Evolutionary conservation across 2,329 filamentous ascomycete species (phyloP), one percentile per base, ranked within the genome.

Genomic region (Aspergillus sp.): DNA sequence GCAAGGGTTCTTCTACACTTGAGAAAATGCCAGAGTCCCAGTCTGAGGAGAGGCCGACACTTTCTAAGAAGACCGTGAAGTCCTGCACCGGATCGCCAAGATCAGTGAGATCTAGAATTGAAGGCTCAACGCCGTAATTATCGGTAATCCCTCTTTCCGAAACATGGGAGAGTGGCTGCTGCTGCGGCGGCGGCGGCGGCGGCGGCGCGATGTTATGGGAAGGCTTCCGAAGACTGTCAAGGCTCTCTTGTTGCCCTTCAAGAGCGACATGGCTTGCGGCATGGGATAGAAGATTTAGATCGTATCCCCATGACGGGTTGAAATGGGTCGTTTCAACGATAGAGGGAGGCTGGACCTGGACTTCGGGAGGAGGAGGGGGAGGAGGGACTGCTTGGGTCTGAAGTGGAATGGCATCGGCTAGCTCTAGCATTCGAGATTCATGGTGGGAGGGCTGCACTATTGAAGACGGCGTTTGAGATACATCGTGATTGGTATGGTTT

Each of bases 271-370:
- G 78, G 56, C 77, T 80, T 11, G 78, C 78, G 25, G 78, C 78
- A 67, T 80, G 78, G 9, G 78, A 80, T 33, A 80, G 67, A 15
- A 80, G 69, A 58, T 80, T 80, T 56, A 80, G 63, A 56, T 80
- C 78, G 62, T 80, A 80, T n/a, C 78, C 78, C 78, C 78, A 80
- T 6, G 77, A 79, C 4, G 77, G 78, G 66, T 80, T 79, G 61
- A 79, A 78, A 44, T 78, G 74, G n/a, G 76, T 68, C 51, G 76
- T 73, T 48, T 77, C 77, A 55, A 78, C 69, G 50, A 77, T 73
- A 11, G 74, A 68, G 14, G 72, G 66, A 19, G 72, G 70, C 45
- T 76, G 75, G 6, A 70, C 64, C 52, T 75, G 69, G 57, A 77
- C 66, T 65, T 77, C 70, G 51, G 75, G 68, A 54, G 71, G 64